Evolutionary conservation across 164 flowering plant species (phyloP), one percentile per base, ranked within the genome.

Genomic region (Warburgia ugandensis): DNA sequence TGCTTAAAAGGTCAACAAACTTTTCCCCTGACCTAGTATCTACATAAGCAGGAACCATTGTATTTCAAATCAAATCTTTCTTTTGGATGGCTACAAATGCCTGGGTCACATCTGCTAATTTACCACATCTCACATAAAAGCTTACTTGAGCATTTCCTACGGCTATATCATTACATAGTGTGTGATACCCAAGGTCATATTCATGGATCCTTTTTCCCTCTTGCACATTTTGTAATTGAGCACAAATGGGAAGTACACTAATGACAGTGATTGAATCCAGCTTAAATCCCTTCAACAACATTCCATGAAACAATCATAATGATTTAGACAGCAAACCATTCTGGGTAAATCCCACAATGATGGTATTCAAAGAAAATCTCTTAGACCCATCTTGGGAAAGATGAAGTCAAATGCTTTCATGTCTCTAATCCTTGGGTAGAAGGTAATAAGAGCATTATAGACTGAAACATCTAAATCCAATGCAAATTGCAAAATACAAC

Each of bases 301-400:
- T 60, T 33, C 78, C 78, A 14, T 41, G 50, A 65, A 85, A 85
- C 41, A 68, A 55, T 21, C 72, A 58, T 48, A 85, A 29, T 28
- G 92, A 80, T 65, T 65, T 67, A 30, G 45, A 60, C 60, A 71
- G 70, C 28, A 68, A 59, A 45, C 71, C 75, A 56, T 73, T 74
- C 25, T 70, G 58, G 28, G 78, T 73, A 66, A 68, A 78, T 16
- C 97, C 97, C 12, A 83, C 70, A 69, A 89, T 83, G 9, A 78
- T 55, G 30, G 89, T 71, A 65, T 89, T 85, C 97, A 94, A 85
- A 17, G 94, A 79, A 57, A 42, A 68, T 88, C 94, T 64, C 73
- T 73, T 13, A 55, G 55, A 29, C 50, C 20, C 83, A 80, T 78
- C 45, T 60, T 58, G 20, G 46, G 19, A 42, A 89, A 89, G 57